Evolutionary conservation across 768 basidiomycete genomes (phyloP), one percentile per base, ranked within the genome.

Genomic region (Tulasnella sp.): DNA sequence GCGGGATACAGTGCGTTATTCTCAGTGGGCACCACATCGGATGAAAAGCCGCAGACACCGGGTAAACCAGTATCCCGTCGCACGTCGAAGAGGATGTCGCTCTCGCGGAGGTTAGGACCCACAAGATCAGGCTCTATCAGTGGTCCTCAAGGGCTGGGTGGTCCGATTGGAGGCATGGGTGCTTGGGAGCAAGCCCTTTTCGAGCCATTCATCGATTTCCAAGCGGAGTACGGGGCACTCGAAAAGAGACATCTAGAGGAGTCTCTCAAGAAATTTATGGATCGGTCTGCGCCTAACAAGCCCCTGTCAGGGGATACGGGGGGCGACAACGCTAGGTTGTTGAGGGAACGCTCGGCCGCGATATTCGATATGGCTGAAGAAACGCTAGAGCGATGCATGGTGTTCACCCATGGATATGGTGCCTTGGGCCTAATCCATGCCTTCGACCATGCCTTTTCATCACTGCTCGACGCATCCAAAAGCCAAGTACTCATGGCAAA

Each of bases 151-250:
- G 54, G 54, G 42, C 82, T 15, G 75, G 76, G 70, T 73, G 79
- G 21, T 69, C 77, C 32, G 15, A 45, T 49, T 27, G 60, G 60
- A 19, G 58, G 46, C 21, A 52, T 57, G 17, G 63, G 43, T 4
- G 49, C 61, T 17, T 98, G 96, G 96, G 91, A 97, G 64, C 83
- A 83, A 55, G 83, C 85, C 49, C 72, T 99, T 14, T 96, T 92
- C 67, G 91, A 93, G 66, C 90, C 94, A 2, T 98, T 97, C 72
- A 75, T 94, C 23, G 87, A 93, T 63, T 84, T 84, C 60, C 94
- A 98, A 63, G 73, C 80, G 15, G 85, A 93, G 55, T 97, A 97
- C 68, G 78, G 79, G 0, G 70, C 75, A 1, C 73, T 96, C 32
- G 96, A 99, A 69, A 75, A 77, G 34, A 77, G 81, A 6, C 75